Base-by-base conservation (phyloP, 208 protist species). In the Strigomonas culicis region DNA sequence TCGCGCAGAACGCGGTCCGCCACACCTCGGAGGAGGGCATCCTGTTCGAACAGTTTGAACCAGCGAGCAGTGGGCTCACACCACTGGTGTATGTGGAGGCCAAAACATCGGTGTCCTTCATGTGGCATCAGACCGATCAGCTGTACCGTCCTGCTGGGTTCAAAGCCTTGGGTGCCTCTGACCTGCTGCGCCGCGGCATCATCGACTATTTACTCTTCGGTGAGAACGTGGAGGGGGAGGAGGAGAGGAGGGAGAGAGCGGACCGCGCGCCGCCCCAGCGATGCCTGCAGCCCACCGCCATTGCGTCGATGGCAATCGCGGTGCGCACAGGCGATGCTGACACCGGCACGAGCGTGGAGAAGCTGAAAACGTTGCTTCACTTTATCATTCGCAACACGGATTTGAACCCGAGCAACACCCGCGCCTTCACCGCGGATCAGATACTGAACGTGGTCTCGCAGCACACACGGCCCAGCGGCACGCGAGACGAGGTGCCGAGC, bases 121-220 rank as follows among this genome's bases (percentile, higher is more conserved):
- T 70, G 15, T 94, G 81, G 75, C 70, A 79, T 47, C 67, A 73
- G 27, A 71, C 82, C 36, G 88, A 91, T 43, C 57, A 90, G 36
- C 76, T 73, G 25, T 86, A 84, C 70, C 70, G 65, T 13, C 88
- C 88, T 1, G 25, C 13, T 2, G 78, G 46, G 21, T 83, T 77
- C 63, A 63, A 69, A 22, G 53, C 88, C 11, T 61, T 94, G 22
- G 72, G 81, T 13, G 84, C 72, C 24, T 28, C 63, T 2, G 31
- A 57, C 22, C 70, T 70, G 13, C 39, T 84, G 15, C 53, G 51
- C 19, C 11, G 59, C 2, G 82, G 68, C 4, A n/a, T 88, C 8
- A 57, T 76, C 25, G 68, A 82, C 27, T 32, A 79, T 62, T 31
- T 72, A 17, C n/a, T 77, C 4, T 25, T 59, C 53, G 28, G 53